phyloP scores from a whole-genome alignment of 192 early-diverging fungal species.

The Entomortierella lignicola region DNA sequence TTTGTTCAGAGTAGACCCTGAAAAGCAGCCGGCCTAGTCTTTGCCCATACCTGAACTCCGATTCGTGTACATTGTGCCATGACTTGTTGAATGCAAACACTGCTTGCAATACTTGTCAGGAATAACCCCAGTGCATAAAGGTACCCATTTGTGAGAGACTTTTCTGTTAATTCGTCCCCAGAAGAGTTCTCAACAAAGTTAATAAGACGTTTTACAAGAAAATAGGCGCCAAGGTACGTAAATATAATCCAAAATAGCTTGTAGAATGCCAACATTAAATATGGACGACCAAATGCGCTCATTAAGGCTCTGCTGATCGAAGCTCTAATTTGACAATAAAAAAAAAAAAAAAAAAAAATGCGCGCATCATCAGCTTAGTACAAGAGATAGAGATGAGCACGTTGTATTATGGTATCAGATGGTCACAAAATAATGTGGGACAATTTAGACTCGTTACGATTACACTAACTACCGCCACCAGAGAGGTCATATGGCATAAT shows the following conservation, averaged over 20 bases:
- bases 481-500: too few species aligned
- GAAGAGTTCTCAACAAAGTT: conserved; percentile 44
- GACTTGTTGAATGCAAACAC: conserved; percentile 55
- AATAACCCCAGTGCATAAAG: conserved; percentile 69
- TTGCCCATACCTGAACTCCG: conserved; percentile 55
- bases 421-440: too few species aligned
- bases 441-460: too few species aligned
- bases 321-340: conserved; percentile 36
- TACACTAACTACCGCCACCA: too few species aligned
- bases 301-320: conserved; percentile 70
- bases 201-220: conserved; percentile 62
- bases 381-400: conserved; percentile 3
- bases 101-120: conserved; percentile 56
- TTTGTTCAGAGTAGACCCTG: too few species aligned
- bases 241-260: conserved; percentile 72
- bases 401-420: too few species aligned
- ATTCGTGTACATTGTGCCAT: conserved; percentile 56
- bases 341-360: conserved; percentile 12
- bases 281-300: conserved; percentile 65
- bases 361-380: conserved; percentile 24
- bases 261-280: conserved; percentile 68
- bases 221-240: conserved; percentile 69
- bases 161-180: neutral
- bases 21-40: too few species aligned
- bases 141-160: conserved; percentile 54